Evolutionary conservation across 345 rosid species (phyloP).

Genomic region (Limnanthes douglasii): DNA sequence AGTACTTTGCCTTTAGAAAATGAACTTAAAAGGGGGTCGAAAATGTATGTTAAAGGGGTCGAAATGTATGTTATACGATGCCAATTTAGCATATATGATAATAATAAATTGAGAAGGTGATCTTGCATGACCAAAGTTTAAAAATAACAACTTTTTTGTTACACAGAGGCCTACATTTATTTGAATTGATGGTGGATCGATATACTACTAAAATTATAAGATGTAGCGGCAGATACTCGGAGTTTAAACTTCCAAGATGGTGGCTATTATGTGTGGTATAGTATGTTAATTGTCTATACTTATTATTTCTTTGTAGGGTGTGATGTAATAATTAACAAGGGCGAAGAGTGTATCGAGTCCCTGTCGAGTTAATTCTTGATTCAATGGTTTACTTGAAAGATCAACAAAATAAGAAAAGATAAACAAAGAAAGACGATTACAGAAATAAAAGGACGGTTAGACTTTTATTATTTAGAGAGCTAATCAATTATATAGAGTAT

Average conservation of each 20-base stretch:
- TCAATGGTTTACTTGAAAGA: conserved; percentile 16
- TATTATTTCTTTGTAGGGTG: conserved; percentile 26
- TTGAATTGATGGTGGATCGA: not conserved
- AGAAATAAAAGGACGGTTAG: no score
- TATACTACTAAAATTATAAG: not conserved
- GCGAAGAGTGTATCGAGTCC: conserved; percentile 60
- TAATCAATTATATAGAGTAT: no score
- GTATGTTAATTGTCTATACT: not conserved
- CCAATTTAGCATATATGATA: not conserved
- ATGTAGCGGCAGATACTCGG: not conserved
- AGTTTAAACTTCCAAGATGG: no score
- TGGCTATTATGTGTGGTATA: no score
- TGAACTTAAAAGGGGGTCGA: conserved; percentile 44
- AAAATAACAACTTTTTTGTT: no score
- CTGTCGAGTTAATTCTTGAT: conserved; percentile 40
- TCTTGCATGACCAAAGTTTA: no score
- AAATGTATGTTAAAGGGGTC: no score
- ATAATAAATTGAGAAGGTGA: no score
- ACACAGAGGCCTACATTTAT: not conserved
- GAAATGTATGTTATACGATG: conserved; percentile 18
- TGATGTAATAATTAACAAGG: conserved; percentile 38
- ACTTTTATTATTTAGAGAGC: no score
- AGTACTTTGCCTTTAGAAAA: conserved; percentile 29
- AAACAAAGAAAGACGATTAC: no score
- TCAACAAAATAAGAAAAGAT: not conserved